Evolutionary conservation across 257 asterid genomes (phyloP), one percentile per base, ranked within the genome.

Genomic region (Ligustrum vulgare): DNA sequence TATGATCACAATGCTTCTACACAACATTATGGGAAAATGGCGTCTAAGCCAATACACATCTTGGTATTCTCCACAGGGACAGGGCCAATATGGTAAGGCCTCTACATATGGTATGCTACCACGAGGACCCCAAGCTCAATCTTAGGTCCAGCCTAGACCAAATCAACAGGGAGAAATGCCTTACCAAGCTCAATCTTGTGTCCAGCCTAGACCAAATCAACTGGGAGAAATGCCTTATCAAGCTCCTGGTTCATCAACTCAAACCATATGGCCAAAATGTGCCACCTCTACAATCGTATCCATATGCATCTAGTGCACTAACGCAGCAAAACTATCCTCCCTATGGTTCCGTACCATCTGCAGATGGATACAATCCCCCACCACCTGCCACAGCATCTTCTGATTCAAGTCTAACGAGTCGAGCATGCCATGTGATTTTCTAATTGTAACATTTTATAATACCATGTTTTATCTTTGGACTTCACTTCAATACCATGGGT

Each of bases 141-240:
- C 96, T 60, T 92, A 94, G 41, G 91, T 88, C 71, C 98, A 90
- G 80, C 95, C 96, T 45, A 82, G 98, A 78, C 86, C 95, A 23
- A 79, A 71, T 82, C 94, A 87, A 77, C 91, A 91, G 3, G 96
- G 86, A 56, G 97, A 86, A 75, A 88, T 75, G 36, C 89, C 96
- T 60, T 90, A 91, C 81, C 91, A 86, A 72, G 92, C 87, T 36
- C 89, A 90, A 73, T 80, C 96, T 60, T 92, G 92, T 47, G 91
- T 88, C 71, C 98, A 90, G 80, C 95, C 96, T 45, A 82, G 98
- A 78, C 86, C 95, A 23, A 79, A 71, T 82, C 94, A 87, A 77
- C 91, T 90, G 3, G 96, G 86, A 56, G 97, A 86, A 75, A 88
- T 75, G 36, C 89, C 96, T 60, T 90, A 91, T 82, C 91, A 86